These are phyloP conservation scores for Excoecaria agallocha DNA, from an alignment of 345 rosid genomes.

Conservation along the genomic window DNA sequence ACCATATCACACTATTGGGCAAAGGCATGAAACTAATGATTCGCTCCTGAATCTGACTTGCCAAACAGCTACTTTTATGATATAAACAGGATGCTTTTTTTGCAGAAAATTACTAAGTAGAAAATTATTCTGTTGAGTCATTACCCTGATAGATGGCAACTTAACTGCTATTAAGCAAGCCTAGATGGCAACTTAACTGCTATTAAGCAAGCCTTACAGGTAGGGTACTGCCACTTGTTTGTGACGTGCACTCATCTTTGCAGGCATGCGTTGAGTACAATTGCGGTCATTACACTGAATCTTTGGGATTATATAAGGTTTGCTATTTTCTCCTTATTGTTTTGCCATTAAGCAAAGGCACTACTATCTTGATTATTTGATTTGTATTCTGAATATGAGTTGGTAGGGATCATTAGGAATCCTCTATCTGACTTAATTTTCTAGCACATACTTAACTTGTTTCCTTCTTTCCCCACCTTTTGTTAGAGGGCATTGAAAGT, in stretches of 20 bases:
- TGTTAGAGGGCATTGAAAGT: slow-evolving; percentile 81
- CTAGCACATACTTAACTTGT: neutral
- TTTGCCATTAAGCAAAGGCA: neutral
- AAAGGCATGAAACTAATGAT: neutral
- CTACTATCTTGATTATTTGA: neutral
- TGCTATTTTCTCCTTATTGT: slow-evolving; percentile 26
- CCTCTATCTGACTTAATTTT: neutral
- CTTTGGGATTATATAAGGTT: slow-evolving; percentile 87
- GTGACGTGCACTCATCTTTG: slow-evolving; percentile 26
- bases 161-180: neutral
- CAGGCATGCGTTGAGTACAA: slow-evolving; percentile 95
- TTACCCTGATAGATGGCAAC: neutral
- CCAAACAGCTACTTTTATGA: neutral
- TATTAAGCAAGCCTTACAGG: neutral
- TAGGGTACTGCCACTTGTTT: neutral
- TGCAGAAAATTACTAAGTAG: neutral
- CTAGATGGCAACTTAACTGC: neutral
- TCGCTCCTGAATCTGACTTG: neutral
- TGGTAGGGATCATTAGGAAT: slow-evolving; percentile 4
- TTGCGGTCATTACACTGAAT: slow-evolving; percentile 73
- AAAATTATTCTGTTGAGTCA: neutral
- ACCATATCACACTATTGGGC: neutral
- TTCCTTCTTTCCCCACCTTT: slow-evolving; percentile 22
- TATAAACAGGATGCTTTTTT: neutral
- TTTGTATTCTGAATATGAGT: slow-evolving; percentile 1